Base-by-base conservation (phyloP, 1,284 basidiomycete genomes). In the Fomitopsis palustris region DNA sequence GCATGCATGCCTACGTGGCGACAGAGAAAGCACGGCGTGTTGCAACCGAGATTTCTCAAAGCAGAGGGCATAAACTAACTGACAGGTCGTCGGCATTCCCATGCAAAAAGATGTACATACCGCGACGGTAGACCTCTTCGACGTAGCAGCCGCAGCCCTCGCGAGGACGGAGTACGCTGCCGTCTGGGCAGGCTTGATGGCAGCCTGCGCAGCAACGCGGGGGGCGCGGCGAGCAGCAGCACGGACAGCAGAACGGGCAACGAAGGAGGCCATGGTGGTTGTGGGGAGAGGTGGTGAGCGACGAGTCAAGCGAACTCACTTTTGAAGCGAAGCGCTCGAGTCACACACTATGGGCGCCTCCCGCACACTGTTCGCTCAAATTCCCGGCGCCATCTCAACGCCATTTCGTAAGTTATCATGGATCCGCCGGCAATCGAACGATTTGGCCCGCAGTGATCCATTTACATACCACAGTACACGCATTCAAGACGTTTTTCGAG, bases 161-260 rank as follows among this genome's bases (percentile, higher is more conserved):
- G 88, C 81, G 58, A 93, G 81, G 62, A 91, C 75, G 49, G 92
- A 92, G 77, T 89, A 92, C 45, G 87, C 85, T n/a, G 85, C 89
- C 56, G 76, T 73, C 69, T 82, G 79, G 29, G 78, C 72, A 55
- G 76, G 72, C 67, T 73, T 80, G 39, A 74, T 62, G 25, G 81
- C 74, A 60, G 77, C 73, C 67, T 77, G 79, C 53, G 78, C 68
- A 14, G 81, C 71, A 43, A 75, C 72, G 65, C 81, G 80, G 33
- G 84, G 76, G 35, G 79, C 79, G 71, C 84, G 81, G 70, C 87
- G 84, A 55, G 84, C 78, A 54, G 80, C 83, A 67, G 81, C 76
- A 68, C 88, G 86, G 63, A 86, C 72, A 62, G 84, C 80, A 70
- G 86, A 81, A 71, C 86, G 85, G 70, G 80, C 73, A 57, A 80